Evolutionary conservation across 768 basidiomycete species (phyloP).

Genomic region (Strobilomyces dryophilus): DNA sequence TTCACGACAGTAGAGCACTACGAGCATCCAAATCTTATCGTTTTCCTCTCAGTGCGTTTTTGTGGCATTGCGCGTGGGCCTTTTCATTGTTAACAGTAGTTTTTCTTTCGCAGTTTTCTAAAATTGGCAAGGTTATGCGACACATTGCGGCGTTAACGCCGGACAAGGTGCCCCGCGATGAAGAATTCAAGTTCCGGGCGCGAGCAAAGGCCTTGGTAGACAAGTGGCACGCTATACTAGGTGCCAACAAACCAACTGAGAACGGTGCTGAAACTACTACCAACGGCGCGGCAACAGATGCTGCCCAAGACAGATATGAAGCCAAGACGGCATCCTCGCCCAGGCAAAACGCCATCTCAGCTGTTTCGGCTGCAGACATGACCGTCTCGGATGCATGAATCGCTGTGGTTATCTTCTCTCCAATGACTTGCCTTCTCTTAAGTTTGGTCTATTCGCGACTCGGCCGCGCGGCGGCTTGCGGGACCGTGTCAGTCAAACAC

Average conservation of each 20-base stretch:
- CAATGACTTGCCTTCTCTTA: conserved; percentile 8
- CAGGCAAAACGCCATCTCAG: conserved; percentile 27
- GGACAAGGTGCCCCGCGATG: conserved; percentile 45
- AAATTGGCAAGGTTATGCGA: conserved; percentile 59
- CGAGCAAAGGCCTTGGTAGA: conserved; percentile 46
- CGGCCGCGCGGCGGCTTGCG: conserved; percentile 3
- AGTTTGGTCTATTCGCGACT: conserved; percentile 16
- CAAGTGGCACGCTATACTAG: conserved; percentile 40
- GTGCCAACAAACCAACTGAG: conserved; percentile 31
- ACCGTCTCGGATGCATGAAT: conserved; percentile 40
- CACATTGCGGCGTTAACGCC: conserved; percentile 47
- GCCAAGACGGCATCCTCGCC: conserved; percentile 20
- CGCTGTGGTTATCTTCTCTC: conserved; percentile 8
- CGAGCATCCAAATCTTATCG: conserved; percentile 66
- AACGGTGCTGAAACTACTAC: conserved; percentile 23
- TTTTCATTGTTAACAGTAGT: conserved; percentile 7
- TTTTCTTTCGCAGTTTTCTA: conserved; percentile 34
- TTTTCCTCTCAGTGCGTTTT: conserved; percentile 56
- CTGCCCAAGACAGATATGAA: conserved; percentile 14
- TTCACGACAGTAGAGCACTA: conserved; percentile 78
- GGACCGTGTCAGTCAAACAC: conserved; percentile 17
- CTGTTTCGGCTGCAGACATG: conserved; percentile 34
- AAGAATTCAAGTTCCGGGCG: conserved; percentile 49
- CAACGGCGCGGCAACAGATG: conserved; percentile 25
- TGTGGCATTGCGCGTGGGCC: conserved; percentile 2